Percentiles rank a stretch among this genome's conserved stretches.
phyloP scores from a whole-genome alignment of 1,284 basidiomycete species.

The Taiwanofungus camphoratus region DNA sequence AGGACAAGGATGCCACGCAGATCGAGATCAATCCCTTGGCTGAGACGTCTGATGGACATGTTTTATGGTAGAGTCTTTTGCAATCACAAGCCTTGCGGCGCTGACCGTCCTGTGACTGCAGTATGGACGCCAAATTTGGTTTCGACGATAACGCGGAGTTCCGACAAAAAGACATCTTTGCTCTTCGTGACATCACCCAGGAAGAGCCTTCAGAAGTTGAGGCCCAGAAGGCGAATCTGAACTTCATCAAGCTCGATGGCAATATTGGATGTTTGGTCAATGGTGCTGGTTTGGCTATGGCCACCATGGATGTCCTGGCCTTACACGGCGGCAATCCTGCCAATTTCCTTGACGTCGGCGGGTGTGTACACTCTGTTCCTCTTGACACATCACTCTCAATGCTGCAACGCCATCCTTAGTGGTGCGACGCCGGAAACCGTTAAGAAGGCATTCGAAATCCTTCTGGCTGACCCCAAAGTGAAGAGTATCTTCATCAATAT shows the following conservation, averaged over 20 bases:
- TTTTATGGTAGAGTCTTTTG: conserved; percentile 68
- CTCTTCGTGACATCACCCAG: conserved; percentile 87
- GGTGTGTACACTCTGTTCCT: conserved; percentile 40
- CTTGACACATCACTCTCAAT: background rate
- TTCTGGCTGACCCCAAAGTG: conserved; percentile 86
- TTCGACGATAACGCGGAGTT: conserved; percentile 99
- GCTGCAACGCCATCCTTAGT: conserved; percentile 34
- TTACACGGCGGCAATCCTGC: conserved; percentile 95
- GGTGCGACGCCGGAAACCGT: conserved; percentile 98
- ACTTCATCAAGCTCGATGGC: conserved; percentile 99
- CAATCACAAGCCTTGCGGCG: background rate
- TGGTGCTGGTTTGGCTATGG: conserved; percentile 99
- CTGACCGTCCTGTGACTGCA: conserved; percentile 26
- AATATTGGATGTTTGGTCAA: conserved; percentile 98
- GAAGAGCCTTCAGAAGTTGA: conserved; percentile 97
- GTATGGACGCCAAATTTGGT: conserved; percentile 99
- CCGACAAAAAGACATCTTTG: conserved; percentile 90
- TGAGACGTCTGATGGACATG: conserved; percentile 89
- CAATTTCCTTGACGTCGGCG: conserved; percentile 98
- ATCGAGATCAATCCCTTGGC: conserved; percentile 99
- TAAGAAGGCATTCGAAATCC: conserved; percentile 98
- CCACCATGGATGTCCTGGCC: conserved; percentile 98
- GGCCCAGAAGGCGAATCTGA: conserved; percentile 91
- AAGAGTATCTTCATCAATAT: conserved; percentile 99
- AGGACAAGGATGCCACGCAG: conserved; percentile 98